Conservation (phyloP, 1,284 basidiomycete genomes). For the Apiotrichum montevideense region DNA sequence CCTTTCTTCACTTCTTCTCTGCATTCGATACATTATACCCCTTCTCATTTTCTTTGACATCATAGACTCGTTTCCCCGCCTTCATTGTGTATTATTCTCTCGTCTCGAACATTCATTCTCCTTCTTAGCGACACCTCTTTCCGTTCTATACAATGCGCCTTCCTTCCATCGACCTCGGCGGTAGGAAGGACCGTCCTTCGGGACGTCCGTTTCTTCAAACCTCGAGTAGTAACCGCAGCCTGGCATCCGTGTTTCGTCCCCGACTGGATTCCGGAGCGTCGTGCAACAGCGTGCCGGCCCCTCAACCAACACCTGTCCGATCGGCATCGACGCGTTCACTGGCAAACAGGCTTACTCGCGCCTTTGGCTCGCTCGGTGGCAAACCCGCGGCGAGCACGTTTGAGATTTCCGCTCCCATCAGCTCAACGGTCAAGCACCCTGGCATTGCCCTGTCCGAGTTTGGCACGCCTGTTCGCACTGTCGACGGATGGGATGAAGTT, state of each 20-base stretch:
- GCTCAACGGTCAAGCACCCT: not conserved
- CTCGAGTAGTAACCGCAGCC: not conserved
- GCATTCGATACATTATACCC: not conserved
- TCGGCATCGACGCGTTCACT: not conserved
- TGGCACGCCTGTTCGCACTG: not conserved
- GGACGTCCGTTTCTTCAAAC: not conserved
- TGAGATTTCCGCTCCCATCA: slow-evolving; percentile 1
- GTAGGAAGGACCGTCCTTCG: not conserved
- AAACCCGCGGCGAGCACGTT: not conserved
- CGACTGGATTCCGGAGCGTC: not conserved
- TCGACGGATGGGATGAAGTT: not conserved
- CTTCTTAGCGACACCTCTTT: too few species aligned
- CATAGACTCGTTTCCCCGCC: too few species aligned
- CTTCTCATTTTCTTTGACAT: too few species aligned
- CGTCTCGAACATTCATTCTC: too few species aligned
- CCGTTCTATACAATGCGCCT: not conserved
- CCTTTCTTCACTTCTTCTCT: not conserved
- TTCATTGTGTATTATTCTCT: too few species aligned
- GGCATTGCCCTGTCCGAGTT: slow-evolving; percentile 4
- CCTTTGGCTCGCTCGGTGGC: not conserved
- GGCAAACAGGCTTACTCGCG: slow-evolving; percentile 4
- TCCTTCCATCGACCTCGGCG: not conserved
- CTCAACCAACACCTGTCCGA: too few species aligned
- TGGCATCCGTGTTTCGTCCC: not conserved
- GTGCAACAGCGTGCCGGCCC: too few species aligned